Base-by-base conservation (phyloP, 768 basidiomycete species). In the Clavaria fumosa region DNA sequence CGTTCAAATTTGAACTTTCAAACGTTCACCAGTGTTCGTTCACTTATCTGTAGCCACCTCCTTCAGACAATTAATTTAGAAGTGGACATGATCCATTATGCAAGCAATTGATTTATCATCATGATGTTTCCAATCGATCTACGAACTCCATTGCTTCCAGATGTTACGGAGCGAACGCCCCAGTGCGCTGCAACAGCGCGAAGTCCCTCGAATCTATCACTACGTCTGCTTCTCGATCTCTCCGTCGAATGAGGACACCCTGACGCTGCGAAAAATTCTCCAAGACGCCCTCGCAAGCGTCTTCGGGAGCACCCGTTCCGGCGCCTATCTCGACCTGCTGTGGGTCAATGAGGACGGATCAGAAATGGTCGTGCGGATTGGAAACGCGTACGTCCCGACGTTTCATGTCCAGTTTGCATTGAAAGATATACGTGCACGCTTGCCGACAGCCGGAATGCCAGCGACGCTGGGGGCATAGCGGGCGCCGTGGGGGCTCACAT, bases 301-400 rank as follows among this genome's bases (percentile, higher is more conserved):
- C 6, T 76, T 77, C 44, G 78, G 78, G 3, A 41, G 64, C 27
- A 67, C 69, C 3, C 56, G 56, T 6, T 63, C 75, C 1, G 58
- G 62, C 33, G 62, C 60, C 2, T 67, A 74, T 42, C 41, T 80
- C 22, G 78, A 81, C 46, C 52, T 81, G 7, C 54, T 82, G 12
- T 73, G 69, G 63, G 46, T 75, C 6, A 51, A 60, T 5, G 53
- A 59, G 2, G 53, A 60, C 5, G 66, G 66, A 1, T 43, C 43
- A 3, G 57, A 62, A 35, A 57, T 53, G 23, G 58, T 71, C 7
- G 43, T 72, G 20, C 62, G 71, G 27, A 46, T 62, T 6, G 49
- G 55, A 3, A 49, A 57, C 45, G 55, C 49, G 72, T 72, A 42
- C 40, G 59, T 48, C 33, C 39, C 12, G 12, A 21, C 4, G 20